phyloP scores from a whole-genome alignment of 2,329 filamentous ascomycete species.

The Aspergillus amoenus region DNA sequence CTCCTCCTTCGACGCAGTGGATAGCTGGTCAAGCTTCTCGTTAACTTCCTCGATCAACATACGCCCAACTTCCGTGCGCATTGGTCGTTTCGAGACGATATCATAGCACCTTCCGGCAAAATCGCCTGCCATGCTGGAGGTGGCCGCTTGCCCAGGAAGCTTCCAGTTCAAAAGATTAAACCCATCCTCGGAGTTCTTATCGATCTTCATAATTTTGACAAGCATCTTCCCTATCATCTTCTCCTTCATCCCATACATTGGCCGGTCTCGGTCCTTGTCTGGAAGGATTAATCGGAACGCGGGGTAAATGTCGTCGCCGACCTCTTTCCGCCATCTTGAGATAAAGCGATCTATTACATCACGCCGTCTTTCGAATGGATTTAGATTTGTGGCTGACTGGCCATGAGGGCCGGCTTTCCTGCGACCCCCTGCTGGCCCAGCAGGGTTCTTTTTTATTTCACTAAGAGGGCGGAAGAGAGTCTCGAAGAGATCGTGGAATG shows the following conservation, averaged over 20 bases:
- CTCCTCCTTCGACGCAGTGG: slow-evolving; percentile 74
- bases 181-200: slow-evolving; percentile 85
- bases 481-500: slow-evolving; percentile 76
- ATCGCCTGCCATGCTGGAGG: slow-evolving; percentile 73
- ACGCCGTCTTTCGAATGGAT: slow-evolving; percentile 74
- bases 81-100: slow-evolving; percentile 78
- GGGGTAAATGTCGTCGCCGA: slow-evolving; percentile 90
- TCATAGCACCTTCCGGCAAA: slow-evolving; percentile 89
- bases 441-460: slow-evolving; percentile 73
- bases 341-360: slow-evolving; percentile 86
- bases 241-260: slow-evolving; percentile 93
- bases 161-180: slow-evolving; percentile 90
- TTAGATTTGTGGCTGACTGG: slow-evolving; percentile 48
- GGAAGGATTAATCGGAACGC: slow-evolving; percentile 88
- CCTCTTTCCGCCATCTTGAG: slow-evolving; percentile 78
- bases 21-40: slow-evolving; percentile 74
- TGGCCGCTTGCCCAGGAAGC: slow-evolving; percentile 67
- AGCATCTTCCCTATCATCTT: slow-evolving; percentile 84
- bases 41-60: slow-evolving; percentile 92
- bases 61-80: slow-evolving; percentile 69
- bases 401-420: slow-evolving; percentile 62
- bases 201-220: slow-evolving; percentile 90
- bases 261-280: slow-evolving; percentile 86
- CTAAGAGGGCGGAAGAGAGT: slow-evolving; percentile 77
- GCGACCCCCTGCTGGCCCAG: slow-evolving; percentile 54